These are phyloP conservation scores for Leccinum sublutescens DNA, from an alignment of 768 basidiomycete genomes.

Conservation along the genomic window DNA sequence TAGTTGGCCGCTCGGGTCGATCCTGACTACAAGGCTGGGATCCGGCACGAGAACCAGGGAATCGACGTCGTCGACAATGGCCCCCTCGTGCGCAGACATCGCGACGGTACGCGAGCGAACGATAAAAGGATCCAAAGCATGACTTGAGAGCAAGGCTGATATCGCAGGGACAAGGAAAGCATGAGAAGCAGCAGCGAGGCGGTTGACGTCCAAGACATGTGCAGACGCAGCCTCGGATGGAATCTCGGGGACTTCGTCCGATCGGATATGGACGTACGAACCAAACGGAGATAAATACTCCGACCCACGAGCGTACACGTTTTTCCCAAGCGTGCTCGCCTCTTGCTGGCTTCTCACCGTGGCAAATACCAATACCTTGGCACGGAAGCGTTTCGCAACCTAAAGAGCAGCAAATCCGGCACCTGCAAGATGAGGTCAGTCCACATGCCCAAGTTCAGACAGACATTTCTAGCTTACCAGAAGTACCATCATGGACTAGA, in stretches of 20 bases:
- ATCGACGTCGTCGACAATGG: conserved; percentile 4
- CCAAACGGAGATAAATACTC: conserved; percentile 28
- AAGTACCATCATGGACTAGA: conserved; percentile 27
- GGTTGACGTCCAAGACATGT: conserved; percentile 22
- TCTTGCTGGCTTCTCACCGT: conserved; percentile 21
- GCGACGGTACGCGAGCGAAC: conserved; percentile 7
- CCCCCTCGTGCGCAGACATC: conserved; percentile 11
- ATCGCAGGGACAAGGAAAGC: conserved; percentile 18
- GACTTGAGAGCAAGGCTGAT: conserved; percentile 20
- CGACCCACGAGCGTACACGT: conserved; percentile 13
- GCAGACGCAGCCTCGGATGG: conserved; percentile 18
- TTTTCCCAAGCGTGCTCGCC: conserved; percentile 11
- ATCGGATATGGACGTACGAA: conserved; percentile 24
- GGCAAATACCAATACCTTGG: conserved; percentile 13
- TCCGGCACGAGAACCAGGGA: conserved; percentile 21
- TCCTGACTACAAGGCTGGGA: conserved; percentile 6
- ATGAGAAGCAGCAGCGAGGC: conserved; percentile 20
- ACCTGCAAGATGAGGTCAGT: conserved; percentile 11
- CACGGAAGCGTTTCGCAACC: conserved; percentile 21
- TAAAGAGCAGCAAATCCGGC: conserved; percentile 28
- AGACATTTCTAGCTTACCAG: conserved; percentile 13
- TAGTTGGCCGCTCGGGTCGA: conserved; percentile 27
- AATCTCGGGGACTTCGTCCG: conserved; percentile 12
- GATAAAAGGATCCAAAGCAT: conserved; percentile 15
- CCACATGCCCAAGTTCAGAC: too few relatives aligned